Percentiles rank a stretch among this genome's conserved stretches.
phyloP scores from a whole-genome alignment of 306 rosid species.

The Trifolium repens region DNA sequence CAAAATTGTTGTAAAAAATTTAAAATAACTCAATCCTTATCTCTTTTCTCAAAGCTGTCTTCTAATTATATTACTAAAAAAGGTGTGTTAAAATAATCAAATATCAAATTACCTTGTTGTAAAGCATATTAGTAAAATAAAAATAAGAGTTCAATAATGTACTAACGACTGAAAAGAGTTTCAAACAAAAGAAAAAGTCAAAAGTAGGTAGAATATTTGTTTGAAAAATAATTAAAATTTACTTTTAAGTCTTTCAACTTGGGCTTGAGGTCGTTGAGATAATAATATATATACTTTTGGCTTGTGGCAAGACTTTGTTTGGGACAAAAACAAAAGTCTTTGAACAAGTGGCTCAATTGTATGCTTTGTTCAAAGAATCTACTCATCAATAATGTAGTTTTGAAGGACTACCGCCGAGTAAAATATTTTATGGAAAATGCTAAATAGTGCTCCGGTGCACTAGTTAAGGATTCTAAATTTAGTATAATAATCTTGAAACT shows the following conservation, averaged over 20 bases:
- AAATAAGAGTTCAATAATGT: neutral
- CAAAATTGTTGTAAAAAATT: too few relatives aligned
- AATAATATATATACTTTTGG: too few relatives aligned
- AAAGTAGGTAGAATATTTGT: conserved; percentile 2
- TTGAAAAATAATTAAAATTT: neutral
- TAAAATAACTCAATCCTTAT: neutral
- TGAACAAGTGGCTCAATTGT: neutral
- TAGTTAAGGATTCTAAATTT: too few relatives aligned
- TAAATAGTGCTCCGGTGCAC: too few relatives aligned
- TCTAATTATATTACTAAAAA: neutral
- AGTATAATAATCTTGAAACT: too few relatives aligned
- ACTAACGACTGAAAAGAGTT: neutral
- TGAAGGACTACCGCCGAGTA: neutral
- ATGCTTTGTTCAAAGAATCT: neutral
- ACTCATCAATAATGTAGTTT: neutral
- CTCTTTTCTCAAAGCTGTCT: neutral
- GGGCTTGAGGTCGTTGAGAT: neutral
- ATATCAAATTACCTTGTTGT: neutral
- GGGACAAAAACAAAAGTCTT: neutral
- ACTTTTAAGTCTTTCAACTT: neutral
- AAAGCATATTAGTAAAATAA: neutral
- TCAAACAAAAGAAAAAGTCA: neutral
- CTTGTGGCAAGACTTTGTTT: neutral
- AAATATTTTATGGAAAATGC: too few relatives aligned
- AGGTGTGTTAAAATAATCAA: neutral